A percentile compares a stretch with the other conserved stretches of the same genome.
Evolutionary conservation across 2,329 filamentous ascomycete species (phyloP).

Genomic region (Amauroascus niger): DNA sequence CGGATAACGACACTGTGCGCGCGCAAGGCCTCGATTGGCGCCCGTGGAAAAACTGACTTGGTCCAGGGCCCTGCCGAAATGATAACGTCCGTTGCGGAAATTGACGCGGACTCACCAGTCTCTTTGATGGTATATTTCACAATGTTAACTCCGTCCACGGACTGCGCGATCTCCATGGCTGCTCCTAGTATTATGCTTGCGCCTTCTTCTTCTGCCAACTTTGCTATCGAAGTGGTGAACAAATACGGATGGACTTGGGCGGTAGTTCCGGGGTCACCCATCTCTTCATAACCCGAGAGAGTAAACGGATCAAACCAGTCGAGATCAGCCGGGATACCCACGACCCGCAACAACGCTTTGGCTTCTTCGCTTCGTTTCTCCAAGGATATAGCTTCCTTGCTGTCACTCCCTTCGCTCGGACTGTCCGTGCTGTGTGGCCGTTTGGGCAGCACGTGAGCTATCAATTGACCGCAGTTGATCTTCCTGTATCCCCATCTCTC

Average conservation of each 20-base stretch:
- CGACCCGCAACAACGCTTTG: slow-evolving; percentile 43
- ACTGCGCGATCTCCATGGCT: slow-evolving; percentile 57
- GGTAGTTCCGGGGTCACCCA: slow-evolving; percentile 72
- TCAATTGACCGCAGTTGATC: slow-evolving; percentile 61
- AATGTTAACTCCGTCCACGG: slow-evolving; percentile 45
- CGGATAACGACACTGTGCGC: slow-evolving; percentile 55
- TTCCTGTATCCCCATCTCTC: slow-evolving; percentile 78
- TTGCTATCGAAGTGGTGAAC: slow-evolving; percentile 77
- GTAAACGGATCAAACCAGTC: slow-evolving; percentile 70
- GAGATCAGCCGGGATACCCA: slow-evolving; percentile 62
- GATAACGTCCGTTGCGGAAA: slow-evolving; percentile 51
- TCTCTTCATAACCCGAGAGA: slow-evolving; percentile 63
- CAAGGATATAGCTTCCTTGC: slow-evolving; percentile 17
- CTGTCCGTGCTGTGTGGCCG: slow-evolving; percentile 22
- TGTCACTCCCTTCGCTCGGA: slow-evolving; percentile 25
- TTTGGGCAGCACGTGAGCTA: slow-evolving; percentile 36
- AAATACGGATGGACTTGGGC: slow-evolving; percentile 89
- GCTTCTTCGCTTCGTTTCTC: slow-evolving; percentile 40
- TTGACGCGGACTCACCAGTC: slow-evolving; percentile 38
- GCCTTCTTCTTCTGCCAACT: slow-evolving; percentile 61
- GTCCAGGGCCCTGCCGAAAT: slow-evolving; percentile 57
- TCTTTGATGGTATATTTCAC: slow-evolving; percentile 54
- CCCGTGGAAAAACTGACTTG: slow-evolving; percentile 41
- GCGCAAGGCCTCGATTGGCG: slow-evolving; percentile 51
- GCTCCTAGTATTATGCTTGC: slow-evolving; percentile 58